Percentiles rank a stretch among this genome's conserved stretches.
Evolutionary conservation across 73 alveolate genomes (phyloP).

Genomic region (Halteria grandinella): DNA sequence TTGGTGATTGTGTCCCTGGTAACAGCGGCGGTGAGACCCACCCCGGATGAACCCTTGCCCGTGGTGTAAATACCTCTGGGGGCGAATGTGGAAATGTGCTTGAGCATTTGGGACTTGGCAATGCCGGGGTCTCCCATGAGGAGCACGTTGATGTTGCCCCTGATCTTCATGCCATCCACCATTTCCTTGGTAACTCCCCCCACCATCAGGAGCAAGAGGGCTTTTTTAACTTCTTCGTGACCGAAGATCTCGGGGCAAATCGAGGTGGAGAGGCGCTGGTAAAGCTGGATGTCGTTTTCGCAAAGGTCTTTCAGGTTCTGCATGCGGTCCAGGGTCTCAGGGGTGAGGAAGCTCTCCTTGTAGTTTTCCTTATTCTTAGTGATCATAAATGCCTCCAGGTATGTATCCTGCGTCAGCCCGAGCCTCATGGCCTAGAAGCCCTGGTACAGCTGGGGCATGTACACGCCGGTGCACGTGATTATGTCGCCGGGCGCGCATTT

Average conservation of each 20-base stretch:
- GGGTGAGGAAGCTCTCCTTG: conserved; percentile 74
- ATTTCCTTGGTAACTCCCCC: conserved; percentile 94
- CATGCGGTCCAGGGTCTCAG: conserved; percentile 66
- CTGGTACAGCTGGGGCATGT: conserved; percentile 77
- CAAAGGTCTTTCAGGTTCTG: conserved; percentile 34
- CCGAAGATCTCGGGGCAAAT: conserved; percentile 98
- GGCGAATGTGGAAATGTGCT: conserved; percentile 90
- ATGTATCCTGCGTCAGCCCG: conserved; percentile 86
- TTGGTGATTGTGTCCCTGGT: conserved; percentile 86
- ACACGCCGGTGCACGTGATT: conserved; percentile 86
- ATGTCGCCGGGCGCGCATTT: conserved; percentile 96
- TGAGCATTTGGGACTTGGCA: conserved; percentile 96
- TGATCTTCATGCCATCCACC: conserved; percentile 97
- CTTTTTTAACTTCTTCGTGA: conserved; percentile 96
- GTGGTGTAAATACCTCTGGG: conserved; percentile 99
- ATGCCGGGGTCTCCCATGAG: conserved; percentile 99
- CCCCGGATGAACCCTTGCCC: conserved; percentile 99
- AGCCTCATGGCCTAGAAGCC: conserved; percentile 83
- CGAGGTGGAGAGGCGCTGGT: conserved; percentile 83
- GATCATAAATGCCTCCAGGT: conserved; percentile 85
- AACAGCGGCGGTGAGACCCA: conserved; percentile 99
- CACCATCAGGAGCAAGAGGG: conserved; percentile 90
- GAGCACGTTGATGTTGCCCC: conserved; percentile 95
- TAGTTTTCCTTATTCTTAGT: conserved; percentile 87
- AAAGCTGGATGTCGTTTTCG: conserved; percentile 53